Evolutionary conservation across 148 eudicot species (phyloP), one percentile per base, ranked within the genome.

Genomic region (Bassia scoparia): DNA sequence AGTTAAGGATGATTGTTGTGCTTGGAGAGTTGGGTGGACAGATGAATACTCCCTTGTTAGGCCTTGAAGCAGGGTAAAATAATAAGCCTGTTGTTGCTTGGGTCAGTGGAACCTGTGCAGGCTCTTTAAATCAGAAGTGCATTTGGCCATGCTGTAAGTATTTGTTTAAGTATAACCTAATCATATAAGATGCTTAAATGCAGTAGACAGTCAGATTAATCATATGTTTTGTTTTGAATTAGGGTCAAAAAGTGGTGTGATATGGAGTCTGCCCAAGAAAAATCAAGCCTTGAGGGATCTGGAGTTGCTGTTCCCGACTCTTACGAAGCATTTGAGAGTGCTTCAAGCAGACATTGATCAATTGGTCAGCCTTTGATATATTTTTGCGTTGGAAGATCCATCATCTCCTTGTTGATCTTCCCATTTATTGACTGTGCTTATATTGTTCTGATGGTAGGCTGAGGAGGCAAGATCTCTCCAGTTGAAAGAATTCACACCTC

Each of bases 31-130:
- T 95, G 81, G 99, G 99, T 78, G 99, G 99, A 12, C 84, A 75
- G 99, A 95, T 86, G 99, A 95, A 69, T 95, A 95, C 78, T 95
- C 99, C 73, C 86, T 95, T 56, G 99, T 95, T 73, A 95, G 82
- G 99, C 99, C 79, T 83, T 95, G 65, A 95, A 91, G 82, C 93
- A 87, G 71, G 97, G 99, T 52, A 95, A 95, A 81, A 91, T 95
- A 63, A 75, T 59, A 95, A 95, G 69, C 99, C 97, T 37, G 92
- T 95, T 54, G 96, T 89, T 76, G 99, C 97, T 68, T 95, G 97
- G 99, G 99, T 95, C 81, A 94, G 98, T 81, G 98, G 98, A 79
- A 94, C 98, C 69, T 94, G 98, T 80, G 98, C 98, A 87, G 81
- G 76, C 97, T 94, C 70, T 94, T 94, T 77, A 91, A 95, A 79